Percentiles rank a stretch among this genome's conserved stretches.
phyloP scores from a whole-genome alignment of 331 rosid genomes.

The Stylosanthes scabra region DNA sequence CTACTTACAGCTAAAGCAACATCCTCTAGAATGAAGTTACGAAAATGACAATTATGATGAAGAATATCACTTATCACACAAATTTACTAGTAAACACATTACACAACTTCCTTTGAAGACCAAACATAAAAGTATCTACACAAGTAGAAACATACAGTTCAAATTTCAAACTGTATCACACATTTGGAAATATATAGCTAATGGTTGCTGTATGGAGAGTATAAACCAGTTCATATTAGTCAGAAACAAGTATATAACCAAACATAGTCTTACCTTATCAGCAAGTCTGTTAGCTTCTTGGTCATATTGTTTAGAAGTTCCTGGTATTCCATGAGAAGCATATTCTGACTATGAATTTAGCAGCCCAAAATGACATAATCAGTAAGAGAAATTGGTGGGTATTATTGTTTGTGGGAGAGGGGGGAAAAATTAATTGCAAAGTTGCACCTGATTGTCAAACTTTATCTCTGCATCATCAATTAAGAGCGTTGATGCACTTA shows the following conservation, averaged over 20 bases:
- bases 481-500: constrained; percentile 53
- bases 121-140: constrained; percentile 19
- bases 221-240: constrained; percentile 10
- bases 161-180: constrained; percentile 27
- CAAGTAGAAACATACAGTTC: constrained; percentile 1
- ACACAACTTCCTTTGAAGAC: background rate
- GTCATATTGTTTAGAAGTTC: constrained; percentile 60
- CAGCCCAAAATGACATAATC: constrained; percentile 27
- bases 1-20: constrained; percentile 1
- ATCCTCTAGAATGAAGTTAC: background rate
- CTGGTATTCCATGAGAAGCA: constrained; percentile 66
- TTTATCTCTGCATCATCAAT: constrained; percentile 58
- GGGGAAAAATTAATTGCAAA: constrained; percentile 24
- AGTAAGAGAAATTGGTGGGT: constrained; percentile 23
- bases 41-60: constrained; percentile 22
- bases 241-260: background rate
- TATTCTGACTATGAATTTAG: constrained; percentile 65
- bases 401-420: constrained; percentile 3
- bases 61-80: background rate
- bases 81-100: background rate
- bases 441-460: constrained; percentile 60
- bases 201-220: background rate
- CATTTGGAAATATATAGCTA: background rate
- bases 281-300: constrained; percentile 61
- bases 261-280: constrained; percentile 62